phyloP scores from a whole-genome alignment of 495 filamentous ascomycete species.

The Penicillium pulvis region DNA sequence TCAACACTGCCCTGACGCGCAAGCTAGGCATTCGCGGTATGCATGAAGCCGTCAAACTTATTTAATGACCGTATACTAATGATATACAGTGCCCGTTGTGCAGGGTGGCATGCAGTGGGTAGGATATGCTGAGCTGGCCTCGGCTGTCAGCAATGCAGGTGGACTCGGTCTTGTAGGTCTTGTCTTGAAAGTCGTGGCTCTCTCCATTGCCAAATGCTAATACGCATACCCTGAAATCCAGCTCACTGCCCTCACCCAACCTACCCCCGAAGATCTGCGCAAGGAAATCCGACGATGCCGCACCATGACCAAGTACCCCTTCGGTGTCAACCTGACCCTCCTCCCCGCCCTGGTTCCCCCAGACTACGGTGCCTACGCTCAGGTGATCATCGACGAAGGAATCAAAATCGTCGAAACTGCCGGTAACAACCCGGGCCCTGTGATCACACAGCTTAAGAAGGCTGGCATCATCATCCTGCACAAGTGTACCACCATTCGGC shows the following conservation, averaged over 20 bases:
- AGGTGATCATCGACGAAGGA: slow-evolving; percentile 90
- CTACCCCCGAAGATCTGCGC: slow-evolving; percentile 88
- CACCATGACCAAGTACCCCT: slow-evolving; percentile 83
- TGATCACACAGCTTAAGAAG: slow-evolving; percentile 86
- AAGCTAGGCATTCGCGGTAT: slow-evolving; percentile 83
- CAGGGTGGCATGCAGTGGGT: slow-evolving; percentile 97
- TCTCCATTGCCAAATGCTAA: neutral
- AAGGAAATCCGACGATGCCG: slow-evolving; percentile 89
- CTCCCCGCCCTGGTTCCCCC: slow-evolving; percentile 87
- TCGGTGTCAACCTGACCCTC: slow-evolving; percentile 95
- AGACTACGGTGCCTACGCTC: slow-evolving; percentile 90
- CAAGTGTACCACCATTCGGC: slow-evolving; percentile 96
- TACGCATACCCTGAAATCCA: slow-evolving; percentile 26
- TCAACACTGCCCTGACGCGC: slow-evolving; percentile 87
- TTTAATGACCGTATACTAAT: slow-evolving; percentile 2
- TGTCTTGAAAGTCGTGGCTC: neutral
- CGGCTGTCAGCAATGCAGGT: slow-evolving; percentile 93
- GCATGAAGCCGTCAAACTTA: slow-evolving; percentile 8
- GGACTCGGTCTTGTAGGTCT: slow-evolving; percentile 76
- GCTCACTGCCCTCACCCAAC: slow-evolving; percentile 92
- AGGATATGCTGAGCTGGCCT: slow-evolving; percentile 87
- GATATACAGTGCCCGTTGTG: slow-evolving; percentile 80
- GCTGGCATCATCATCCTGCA: slow-evolving; percentile 80
- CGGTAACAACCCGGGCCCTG: slow-evolving; percentile 88
- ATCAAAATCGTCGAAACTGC: slow-evolving; percentile 96